Evolutionary conservation across 2,329 filamentous ascomycete genomes (phyloP), one percentile per base, ranked within the genome.

Genomic region (Metarhizium album): DNA sequence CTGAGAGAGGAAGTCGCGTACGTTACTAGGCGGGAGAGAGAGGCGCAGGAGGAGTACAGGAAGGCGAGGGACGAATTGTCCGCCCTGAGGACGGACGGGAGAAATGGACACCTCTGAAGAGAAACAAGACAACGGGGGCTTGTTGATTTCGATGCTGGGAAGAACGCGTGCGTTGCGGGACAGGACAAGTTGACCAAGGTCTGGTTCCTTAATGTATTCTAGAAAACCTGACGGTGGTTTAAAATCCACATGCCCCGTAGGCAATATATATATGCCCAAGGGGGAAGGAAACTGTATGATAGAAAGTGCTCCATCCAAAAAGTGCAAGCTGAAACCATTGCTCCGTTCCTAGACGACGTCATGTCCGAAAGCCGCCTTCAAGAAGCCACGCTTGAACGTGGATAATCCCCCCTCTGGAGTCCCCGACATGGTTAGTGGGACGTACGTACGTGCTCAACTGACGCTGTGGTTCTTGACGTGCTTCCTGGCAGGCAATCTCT

Each of bases 31-130:
- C 76, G 91, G 55, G 91, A 97, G 72, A 77, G 90, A 52, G 89
- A 96, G 69, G 90, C 89, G 6, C 93, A 98, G 69, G 90, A 96
- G 56, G 66, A 85, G 60, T 98, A 93, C 64, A 79, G 87, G 59
- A 73, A 71, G 56, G 79, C 82, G 53, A 88, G 79, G 68, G 87
- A 90, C 45, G 93, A 97, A 73, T 67, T 96, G 57, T 80, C 83
- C 46, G 72, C 69, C 49, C 69, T 95, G 58, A 66, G 62, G 54
- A 58, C 58, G 47, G 60, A 56, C 13, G 58, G 56, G 31, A 56
- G 62, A 45, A 68, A 68, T 49, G 71, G 72, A 35, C 66, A 68
- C 59, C 65, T 70, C 54, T 73, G 58, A 40, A 20, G 2, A 29
- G 27, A 9, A 9, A 13, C 11, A 13, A 13, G 11, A 8, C 33